Evolutionary conservation across 1,139 yeast species (phyloP), one percentile per base, ranked within the genome.

Genomic region (Debaryomyces coudertii): DNA sequence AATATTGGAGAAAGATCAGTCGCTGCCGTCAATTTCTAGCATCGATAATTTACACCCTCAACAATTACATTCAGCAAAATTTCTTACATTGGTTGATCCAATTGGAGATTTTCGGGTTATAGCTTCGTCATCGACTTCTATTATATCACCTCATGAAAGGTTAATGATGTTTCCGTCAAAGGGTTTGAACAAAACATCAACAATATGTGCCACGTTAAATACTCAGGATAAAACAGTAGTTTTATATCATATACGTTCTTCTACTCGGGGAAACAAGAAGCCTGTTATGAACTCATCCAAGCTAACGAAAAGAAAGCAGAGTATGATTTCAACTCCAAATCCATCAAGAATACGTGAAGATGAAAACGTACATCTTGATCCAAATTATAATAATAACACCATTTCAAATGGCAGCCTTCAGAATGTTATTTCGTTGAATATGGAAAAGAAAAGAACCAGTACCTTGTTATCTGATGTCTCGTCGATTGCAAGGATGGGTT

Each of bases 71-170:
- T 49, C 63, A 55, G 69, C 82, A 3, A 73, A 77, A 43, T 82
- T 87, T 54, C 68, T 86, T 49, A 77, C 90, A 0, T 64, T 88
- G 52, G 76, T 80, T 0, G 92, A 86, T 55, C 92, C 95, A 1
- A 68, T 85, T 40, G 80, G 80, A 3, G 92, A 87, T 18, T 70
- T 85, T 42, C 85, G 92, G 2, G 68, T 80, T 5, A 79, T 88
- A 2, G 79, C 83, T 0, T 81, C 93, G 0, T 83, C 90, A 0
- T 82, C 93, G 0, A 83, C 87, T 0, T 79, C 90, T 0, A 80
- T 84, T 1, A 78, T 89, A 9, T 74, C 85, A 0, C 66, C 78
- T 1, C 68, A 71, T 37, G 95, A 88, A 57, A 78, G 76, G 44
- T 60, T 88, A 36, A 57, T 80, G 38, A 62, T 71, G 20, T 82